phyloP scores from a whole-genome alignment of 805 yeast species.

The Huiozyma naganishii region DNA sequence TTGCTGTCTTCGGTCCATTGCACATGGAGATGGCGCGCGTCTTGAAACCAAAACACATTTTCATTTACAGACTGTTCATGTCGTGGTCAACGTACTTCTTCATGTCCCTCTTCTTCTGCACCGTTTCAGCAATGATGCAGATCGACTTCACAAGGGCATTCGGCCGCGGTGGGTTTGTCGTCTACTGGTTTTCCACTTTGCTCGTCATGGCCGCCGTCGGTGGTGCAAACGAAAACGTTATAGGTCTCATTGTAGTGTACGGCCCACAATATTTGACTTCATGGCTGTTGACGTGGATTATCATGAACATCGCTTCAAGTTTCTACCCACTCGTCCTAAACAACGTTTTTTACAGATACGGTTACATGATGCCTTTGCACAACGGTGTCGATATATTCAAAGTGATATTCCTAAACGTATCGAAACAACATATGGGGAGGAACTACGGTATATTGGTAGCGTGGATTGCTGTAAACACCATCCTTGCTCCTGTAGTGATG shows the following conservation, averaged over 20 bases:
- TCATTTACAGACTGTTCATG: constrained; percentile 40
- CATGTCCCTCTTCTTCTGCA: constrained; percentile 46
- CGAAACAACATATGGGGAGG: constrained; percentile 47
- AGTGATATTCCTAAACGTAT: constrained; percentile 46
- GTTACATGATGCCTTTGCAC: constrained; percentile 61
- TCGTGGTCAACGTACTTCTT: constrained; percentile 44
- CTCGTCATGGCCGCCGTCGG: constrained; percentile 70
- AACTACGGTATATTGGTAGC: constrained; percentile 48
- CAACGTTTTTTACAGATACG: constrained; percentile 46
- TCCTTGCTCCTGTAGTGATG: constrained; percentile 36
- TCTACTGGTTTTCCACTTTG: constrained; percentile 60
- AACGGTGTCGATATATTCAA: constrained; percentile 52
- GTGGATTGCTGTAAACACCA: constrained; percentile 46
- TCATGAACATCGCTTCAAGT: constrained; percentile 56
- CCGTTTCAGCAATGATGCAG: constrained; percentile 59
- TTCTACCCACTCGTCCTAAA: constrained; percentile 53
- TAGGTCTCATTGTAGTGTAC: constrained; percentile 38
- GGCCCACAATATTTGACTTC: constrained; percentile 58
- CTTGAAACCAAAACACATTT: constrained; percentile 34
- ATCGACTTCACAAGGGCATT: constrained; percentile 47
- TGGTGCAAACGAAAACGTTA: constrained; percentile 58
- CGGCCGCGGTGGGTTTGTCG: constrained; percentile 63
- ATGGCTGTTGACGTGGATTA: constrained; percentile 63
- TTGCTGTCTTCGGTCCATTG: constrained; percentile 44
- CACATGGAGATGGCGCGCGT: constrained; percentile 40